Evolutionary conservation across 2,329 filamentous ascomycete genomes (phyloP), one percentile per base, ranked within the genome.

Genomic region (Verticillium nonalfalfae): DNA sequence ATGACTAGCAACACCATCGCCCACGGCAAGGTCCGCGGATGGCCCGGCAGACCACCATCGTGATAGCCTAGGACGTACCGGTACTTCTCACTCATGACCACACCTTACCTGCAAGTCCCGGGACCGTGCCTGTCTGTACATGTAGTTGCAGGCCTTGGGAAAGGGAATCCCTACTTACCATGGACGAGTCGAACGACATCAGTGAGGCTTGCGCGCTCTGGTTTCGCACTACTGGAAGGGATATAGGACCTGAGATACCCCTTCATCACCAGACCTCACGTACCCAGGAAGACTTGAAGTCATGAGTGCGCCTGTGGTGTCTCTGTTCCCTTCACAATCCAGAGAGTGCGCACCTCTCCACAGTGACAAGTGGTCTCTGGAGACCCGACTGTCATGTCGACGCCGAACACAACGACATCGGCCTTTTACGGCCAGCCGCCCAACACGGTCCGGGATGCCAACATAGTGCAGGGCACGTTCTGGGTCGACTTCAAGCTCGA

Each of bases 381-480:
- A 50, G 18, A 45, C 15, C 7, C 7, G 15, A 1, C 39, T n/a
- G 35, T 6, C 35, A 36, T 36, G 35, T 36, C n/a, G n/a, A 50
- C n/a, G 45, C 10, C 45, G 9, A 50, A 21, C 18, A 15, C 14
- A 40, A 31, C 7, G 4, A 40, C 38, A 15, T 58, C 56, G 4
- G 36, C 56, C 9, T 58, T 45, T 13, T 58, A 45, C 9, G 61
- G 63, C 13, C 59, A 61, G 21, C 59, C 61, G 6, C 63, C 63
- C 18, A 61, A 61, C 21, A 64, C 60, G 31, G 26, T 18, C n/a
- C 55, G 59, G 36, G 63, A 63, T 54, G 62, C 57, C 40, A 60
- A 64, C 35, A 61, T 64, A 38, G 61, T 63, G 50, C 54, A 39
- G 54, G 63, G 61, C 4, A 63, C 63, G 9, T 40, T 58, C 35